Evolutionary conservation across 164 flowering plant genomes (phyloP), one percentile per base, ranked within the genome.

Genomic region (Piper betle): DNA sequence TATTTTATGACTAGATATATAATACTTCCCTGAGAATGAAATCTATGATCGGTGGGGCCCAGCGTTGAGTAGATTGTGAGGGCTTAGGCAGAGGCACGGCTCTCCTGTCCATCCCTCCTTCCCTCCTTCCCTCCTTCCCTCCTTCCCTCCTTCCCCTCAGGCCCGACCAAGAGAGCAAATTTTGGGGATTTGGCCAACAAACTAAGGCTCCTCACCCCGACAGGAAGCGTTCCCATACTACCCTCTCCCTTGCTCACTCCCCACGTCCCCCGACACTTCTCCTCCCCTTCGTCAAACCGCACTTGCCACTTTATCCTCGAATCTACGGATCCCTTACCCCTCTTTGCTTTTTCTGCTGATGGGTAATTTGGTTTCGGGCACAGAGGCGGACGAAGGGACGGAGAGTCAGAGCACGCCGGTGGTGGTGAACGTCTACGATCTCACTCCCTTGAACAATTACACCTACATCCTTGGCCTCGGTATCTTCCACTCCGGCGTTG

Each of bases 401-500:
- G 59, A 17, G 37, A 68, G 55, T 50, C 42, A 20, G 38, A 70
- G 67, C 53, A 77, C 79, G 48, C 81, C 69, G 62, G 83, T 88
- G 64, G 55, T 77, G 12, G 59, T 88, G 78, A 86, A 88, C 59
- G 79, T 88, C 17, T 88, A 88, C 68, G 96, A 88, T 74, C 86
- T 88, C 62, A 85, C 89, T 16, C 86, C 91, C 55, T 9, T 79
- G 63, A 87, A 87, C 64, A 65, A 72, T 69, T 87, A 87, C 74
- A 68, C 69, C 46, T 72, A 55, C 61, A 81, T 84, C 84, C 72
- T 85, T 60, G 91, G 95, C 16, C 52, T 81, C 20, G 94, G 91
- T 10, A 81, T 85, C 63, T 87, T 82, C 57, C 95, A 87, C 67
- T 85, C 95, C 0, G 95, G 87, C 42, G 81, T 85, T 66, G 82